A percentile compares a stretch with the other conserved stretches of the same genome.
phyloP scores from a whole-genome alignment of 2,329 filamentous ascomycete species.

The Lachnellula willkommii region DNA sequence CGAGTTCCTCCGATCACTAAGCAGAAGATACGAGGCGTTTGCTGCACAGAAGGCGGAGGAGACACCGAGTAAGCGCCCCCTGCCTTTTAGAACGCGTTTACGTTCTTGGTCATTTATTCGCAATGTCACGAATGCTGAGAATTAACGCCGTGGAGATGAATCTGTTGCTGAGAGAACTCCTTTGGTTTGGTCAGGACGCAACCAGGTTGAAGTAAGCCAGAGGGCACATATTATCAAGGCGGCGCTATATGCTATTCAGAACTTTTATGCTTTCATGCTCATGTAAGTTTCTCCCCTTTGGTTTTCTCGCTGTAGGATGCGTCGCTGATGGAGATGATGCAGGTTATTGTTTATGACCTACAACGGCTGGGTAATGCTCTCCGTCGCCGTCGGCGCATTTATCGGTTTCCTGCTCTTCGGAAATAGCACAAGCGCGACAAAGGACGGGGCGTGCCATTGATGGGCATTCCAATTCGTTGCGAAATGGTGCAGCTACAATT shows the following conservation, averaged over 20 bases:
- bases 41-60: constrained; percentile 20
- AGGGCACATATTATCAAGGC: constrained; percentile 75
- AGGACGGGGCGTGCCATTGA: constrained; percentile 87
- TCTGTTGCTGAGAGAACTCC: constrained; percentile 56
- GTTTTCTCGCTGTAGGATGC: background rate
- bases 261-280: constrained; percentile 98
- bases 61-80: constrained; percentile 26
- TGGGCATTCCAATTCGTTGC: background rate
- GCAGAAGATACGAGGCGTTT: constrained; percentile 67
- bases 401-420: constrained; percentile 83
- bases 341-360: constrained; percentile 99
- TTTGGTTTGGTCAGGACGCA: constrained; percentile 68
- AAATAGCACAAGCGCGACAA: constrained; percentile 62
- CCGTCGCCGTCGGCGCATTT: constrained; percentile 83
- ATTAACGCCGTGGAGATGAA: constrained; percentile 17
- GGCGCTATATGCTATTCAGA: constrained; percentile 81
- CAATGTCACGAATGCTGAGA: background rate
- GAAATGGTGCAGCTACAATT: background rate
- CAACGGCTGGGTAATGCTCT: constrained; percentile 95
- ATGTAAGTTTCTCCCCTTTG: constrained; percentile 63
- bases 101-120: background rate
- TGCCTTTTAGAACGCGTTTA: background rate
- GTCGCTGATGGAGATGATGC: background rate
- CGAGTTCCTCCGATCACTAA: constrained; percentile 75
- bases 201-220: constrained; percentile 55